Conservation (phyloP, 306 rosid genomes). For the Vigna unguiculata region DNA sequence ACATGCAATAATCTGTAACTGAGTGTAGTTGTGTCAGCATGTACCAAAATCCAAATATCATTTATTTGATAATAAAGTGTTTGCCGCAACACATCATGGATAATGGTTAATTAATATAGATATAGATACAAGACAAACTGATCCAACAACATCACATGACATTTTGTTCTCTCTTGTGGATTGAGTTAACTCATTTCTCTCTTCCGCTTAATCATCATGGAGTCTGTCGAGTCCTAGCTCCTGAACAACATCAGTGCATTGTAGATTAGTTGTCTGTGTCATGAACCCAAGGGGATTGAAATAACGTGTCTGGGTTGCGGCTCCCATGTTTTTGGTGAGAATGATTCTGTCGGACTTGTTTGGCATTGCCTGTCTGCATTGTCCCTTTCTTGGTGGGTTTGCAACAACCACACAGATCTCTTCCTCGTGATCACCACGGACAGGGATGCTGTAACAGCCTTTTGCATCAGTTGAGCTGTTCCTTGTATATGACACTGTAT, state of each 20-base stretch:
- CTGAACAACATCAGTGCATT: conserved; percentile 34
- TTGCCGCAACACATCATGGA: no score
- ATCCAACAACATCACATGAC: no score
- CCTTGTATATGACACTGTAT: not conserved
- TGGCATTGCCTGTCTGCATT: conserved; percentile 37
- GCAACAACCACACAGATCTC: conserved; percentile 49
- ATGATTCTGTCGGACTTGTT: conserved; percentile 37
- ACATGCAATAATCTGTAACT: no score
- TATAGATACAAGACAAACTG: no score
- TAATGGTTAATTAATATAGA: no score
- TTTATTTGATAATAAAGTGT: no score
- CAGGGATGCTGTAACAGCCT: conserved; percentile 40
- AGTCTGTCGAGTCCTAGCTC: conserved; percentile 49
- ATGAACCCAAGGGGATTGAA: conserved; percentile 71
- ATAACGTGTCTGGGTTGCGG: conserved; percentile 40
- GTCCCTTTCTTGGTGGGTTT: not conserved
- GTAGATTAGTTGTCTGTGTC: conserved; percentile 21
- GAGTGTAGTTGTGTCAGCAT: no score
- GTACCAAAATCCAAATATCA: no score
- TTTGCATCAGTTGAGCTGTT: conserved; percentile 27
- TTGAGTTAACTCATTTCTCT: no score
- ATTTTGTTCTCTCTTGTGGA: no score
- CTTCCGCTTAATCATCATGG: not conserved
- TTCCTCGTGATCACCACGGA: conserved; percentile 52
- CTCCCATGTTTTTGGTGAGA: conserved; percentile 57